Percentiles rank a stretch among this genome's conserved stretches.
phyloP scores from a whole-genome alignment of 768 basidiomycete genomes.

The Naganishia friedmannii region DNA sequence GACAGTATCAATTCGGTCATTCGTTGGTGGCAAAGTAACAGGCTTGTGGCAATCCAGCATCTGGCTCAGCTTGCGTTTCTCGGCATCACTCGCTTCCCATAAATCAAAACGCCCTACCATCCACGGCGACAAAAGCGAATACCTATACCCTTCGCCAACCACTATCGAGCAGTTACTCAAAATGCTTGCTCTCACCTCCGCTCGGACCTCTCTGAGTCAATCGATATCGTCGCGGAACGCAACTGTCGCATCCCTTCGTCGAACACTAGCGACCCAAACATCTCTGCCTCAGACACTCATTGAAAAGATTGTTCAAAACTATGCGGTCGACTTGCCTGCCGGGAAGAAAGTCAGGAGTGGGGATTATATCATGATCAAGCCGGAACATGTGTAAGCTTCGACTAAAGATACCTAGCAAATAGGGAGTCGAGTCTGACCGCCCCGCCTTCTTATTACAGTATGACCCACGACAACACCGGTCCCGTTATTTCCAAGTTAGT shows the following conservation, averaged over 20 bases:
- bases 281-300: slow-evolving; percentile 69
- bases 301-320: slow-evolving; percentile 96
- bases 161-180: not conserved
- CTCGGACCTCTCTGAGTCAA: slow-evolving; percentile 7
- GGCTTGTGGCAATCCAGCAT: not conserved
- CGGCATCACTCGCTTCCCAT: not conserved
- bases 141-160: not conserved
- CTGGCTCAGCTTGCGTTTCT: not conserved
- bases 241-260: slow-evolving; percentile 12
- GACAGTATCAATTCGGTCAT: not conserved
- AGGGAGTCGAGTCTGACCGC: slow-evolving; percentile 6
- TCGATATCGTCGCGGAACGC: not conserved
- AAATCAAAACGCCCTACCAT: not conserved
- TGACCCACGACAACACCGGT: slow-evolving; percentile 80
- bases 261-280: slow-evolving; percentile 23
- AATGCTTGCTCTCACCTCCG: not conserved
- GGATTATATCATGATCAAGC: slow-evolving; percentile 99
- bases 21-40: not conserved
- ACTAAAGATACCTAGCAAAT: not conserved
- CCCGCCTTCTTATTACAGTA: slow-evolving; percentile 39
- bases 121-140: not conserved
- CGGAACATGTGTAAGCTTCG: slow-evolving; percentile 71
- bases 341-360: slow-evolving; percentile 82
- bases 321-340: slow-evolving; percentile 81
- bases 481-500: slow-evolving; percentile 94